Percentiles rank a stretch among this genome's conserved stretches.
phyloP scores from a whole-genome alignment of 768 basidiomycete genomes.

The Termitomyces sp. region DNA sequence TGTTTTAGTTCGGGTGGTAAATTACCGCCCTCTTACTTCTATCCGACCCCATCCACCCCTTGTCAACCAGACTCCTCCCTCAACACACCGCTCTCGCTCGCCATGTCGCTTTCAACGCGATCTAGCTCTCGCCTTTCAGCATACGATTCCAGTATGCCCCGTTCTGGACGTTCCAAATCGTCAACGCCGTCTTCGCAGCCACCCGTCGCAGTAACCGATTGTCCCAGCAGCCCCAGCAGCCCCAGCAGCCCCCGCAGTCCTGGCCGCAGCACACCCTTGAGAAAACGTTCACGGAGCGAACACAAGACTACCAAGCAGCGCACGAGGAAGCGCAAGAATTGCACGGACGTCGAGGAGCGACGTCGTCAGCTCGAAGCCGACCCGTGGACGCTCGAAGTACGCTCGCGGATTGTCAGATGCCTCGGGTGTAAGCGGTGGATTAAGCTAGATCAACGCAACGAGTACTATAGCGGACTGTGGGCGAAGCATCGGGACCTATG shows the following conservation, averaged over 20 bases:
- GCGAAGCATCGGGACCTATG: constrained; percentile 7
- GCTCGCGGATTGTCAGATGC: constrained; percentile 1
- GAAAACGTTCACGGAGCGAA: not conserved
- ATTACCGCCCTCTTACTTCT: constrained; percentile 1
- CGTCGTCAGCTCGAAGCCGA: constrained; percentile 5
- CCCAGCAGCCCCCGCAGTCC: not conserved
- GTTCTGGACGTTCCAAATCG: not conserved
- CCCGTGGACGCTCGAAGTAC: constrained; percentile 3
- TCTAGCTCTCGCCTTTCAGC: not conserved
- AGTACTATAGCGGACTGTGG: constrained; percentile 8
- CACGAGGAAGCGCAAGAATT: constrained; percentile 6
- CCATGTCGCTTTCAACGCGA: not conserved
- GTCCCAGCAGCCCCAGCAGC: not conserved
- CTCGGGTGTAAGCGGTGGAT: constrained; percentile 5
- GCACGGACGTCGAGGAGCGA: constrained; percentile 4
- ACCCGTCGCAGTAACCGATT: not conserved
- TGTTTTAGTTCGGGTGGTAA: not conserved
- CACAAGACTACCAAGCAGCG: not conserved
- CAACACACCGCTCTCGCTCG: not conserved
- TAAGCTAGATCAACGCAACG: constrained; percentile 5
- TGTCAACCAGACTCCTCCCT: not conserved
- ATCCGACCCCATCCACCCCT: not conserved
- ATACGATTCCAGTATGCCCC: not conserved
- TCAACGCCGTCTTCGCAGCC: not conserved
- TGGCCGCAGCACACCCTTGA: not conserved